Base-by-base conservation (phyloP, 2,329 filamentous ascomycete species). In the Diaporthe aspalathi region DNA sequence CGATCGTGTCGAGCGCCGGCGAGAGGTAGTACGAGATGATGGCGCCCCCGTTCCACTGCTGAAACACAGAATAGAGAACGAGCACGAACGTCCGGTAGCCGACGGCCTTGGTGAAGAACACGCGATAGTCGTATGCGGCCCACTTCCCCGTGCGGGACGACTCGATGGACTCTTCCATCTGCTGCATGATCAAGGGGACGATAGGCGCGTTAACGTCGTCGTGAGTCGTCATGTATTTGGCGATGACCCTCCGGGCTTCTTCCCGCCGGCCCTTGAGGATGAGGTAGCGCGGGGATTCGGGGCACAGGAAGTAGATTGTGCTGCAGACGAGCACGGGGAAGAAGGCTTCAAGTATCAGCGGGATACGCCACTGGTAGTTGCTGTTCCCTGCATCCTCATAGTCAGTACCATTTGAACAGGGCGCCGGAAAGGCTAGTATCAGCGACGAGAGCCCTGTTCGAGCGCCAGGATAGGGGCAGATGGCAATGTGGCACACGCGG, bases 31-130 rank as follows among this genome's bases (percentile, higher is more conserved):
- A 79, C 3, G 79, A 80, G 70, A 85, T 83, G 71, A 84, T 83
- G n/a, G 82, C 80, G 49, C 83, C 83, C 12, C 83, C 83, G 62
- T 83, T 84, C 83, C 84, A 85, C 68, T 83, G 81, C 73, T 85
- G 83, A 75, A 85, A 85, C 57, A 83, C 70, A 1, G 82, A 84
- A 74, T 86, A 86, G 11, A 86, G 75, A 22, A 83, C 74, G 17
- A 86, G 75, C 12, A 85, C 81, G 1, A 85, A 69, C 5, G 85
- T 77, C 29, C 84, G 80, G 73, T 81, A 86, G 49, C 82, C 77
- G 16, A 83, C 84, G 1, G 79, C 74, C 74, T 80, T 82, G 17
- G 81, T 84, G 75, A 85, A 82, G 74, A 86, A 86, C 49, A 83
- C 81, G 8, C 83, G 80, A 74, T 81, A 86, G 72, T 86, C 83